Evolutionary conservation across 805 yeast genomes (phyloP), one percentile per base, ranked within the genome.

Genomic region (Lipomyces yamadae): DNA sequence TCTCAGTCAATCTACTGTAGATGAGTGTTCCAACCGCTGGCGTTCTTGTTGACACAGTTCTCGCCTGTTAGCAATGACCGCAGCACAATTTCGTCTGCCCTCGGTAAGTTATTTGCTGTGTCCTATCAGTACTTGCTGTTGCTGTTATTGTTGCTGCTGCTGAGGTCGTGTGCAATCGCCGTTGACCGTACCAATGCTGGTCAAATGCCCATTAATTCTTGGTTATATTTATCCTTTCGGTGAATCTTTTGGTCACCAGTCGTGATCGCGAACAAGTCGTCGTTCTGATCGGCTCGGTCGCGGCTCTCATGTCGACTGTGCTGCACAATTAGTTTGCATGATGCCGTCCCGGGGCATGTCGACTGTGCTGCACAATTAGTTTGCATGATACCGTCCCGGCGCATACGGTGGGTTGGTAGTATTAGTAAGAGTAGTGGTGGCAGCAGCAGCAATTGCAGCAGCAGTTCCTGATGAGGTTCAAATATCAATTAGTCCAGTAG

Each of bases 41-140:
- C 34, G n/a, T 1, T 8, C 18, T 29, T 15, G 6, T 52, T 52
- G 55, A 29, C 15, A 29, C 5, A 3, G 11, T 52, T 52, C 35
- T 29, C 34, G 34, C 34, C 29, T 52, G 7, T 29, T 24, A 32
- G 55, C 15, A 52, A 52, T 64, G 65, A 61, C 67, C 18, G 61
- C 64, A 2, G 24, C 64, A 24, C 64, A 56, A n/a, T 64, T 33
- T 45, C 61, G 57, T 37, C 64, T 60, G 64, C 64, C 60, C 6
- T 34, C 64, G 61, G 67, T 64, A 61, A 45, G 56, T 33, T 13
- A 15, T 18, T 48, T 34, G 7, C 7, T 5, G 5, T 29, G 62
- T 29, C 32, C 8, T 18, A 3, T 5, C 5, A 11, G 4, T 37
- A 15, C 34, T 32, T 39, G 42, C 30, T 8, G 15, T 18, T 32